phyloP scores from a whole-genome alignment of 805 yeast species.

The Candida oleophila region DNA sequence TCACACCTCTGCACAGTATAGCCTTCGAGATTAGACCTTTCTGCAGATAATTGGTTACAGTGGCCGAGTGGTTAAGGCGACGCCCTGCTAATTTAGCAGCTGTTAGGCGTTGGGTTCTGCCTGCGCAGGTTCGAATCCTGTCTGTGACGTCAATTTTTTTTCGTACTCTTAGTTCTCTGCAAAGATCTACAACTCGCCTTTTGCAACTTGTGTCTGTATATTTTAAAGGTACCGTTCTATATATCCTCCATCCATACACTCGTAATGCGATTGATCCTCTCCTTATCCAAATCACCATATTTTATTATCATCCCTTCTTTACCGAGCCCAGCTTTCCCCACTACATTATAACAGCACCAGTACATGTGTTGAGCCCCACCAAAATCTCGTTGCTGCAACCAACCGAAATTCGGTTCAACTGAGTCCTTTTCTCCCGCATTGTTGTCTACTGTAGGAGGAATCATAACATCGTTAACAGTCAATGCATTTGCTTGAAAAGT shows the following conservation, averaged over 20 bases:
- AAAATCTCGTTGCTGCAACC: slow-evolving; percentile 18
- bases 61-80: slow-evolving; percentile 57
- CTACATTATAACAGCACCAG: slow-evolving; percentile 35
- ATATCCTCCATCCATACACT: background rate
- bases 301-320: slow-evolving; percentile 18
- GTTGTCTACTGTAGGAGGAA: slow-evolving; percentile 21
- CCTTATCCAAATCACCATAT: slow-evolving; percentile 9
- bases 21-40: too few relatives aligned
- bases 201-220: too few relatives aligned
- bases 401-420: slow-evolving; percentile 27
- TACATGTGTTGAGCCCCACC: slow-evolving; percentile 18
- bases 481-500: slow-evolving; percentile 22
- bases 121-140: slow-evolving; percentile 57
- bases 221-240: too few relatives aligned
- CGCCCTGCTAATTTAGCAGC: slow-evolving; percentile 40
- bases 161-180: background rate
- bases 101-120: slow-evolving; percentile 42
- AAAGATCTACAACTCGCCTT: too few relatives aligned
- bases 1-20: too few relatives aligned
- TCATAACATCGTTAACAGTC: slow-evolving; percentile 19
- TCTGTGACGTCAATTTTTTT: slow-evolving; percentile 42
- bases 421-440: slow-evolving; percentile 14
- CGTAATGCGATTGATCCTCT: background rate
- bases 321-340: slow-evolving; percentile 19
- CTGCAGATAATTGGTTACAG: slow-evolving; percentile 29